A percentile compares a stretch with the other conserved stretches of the same genome.
Evolutionary conservation across 1,284 basidiomycete species (phyloP).

Genomic region (Entoloma clypeatum): DNA sequence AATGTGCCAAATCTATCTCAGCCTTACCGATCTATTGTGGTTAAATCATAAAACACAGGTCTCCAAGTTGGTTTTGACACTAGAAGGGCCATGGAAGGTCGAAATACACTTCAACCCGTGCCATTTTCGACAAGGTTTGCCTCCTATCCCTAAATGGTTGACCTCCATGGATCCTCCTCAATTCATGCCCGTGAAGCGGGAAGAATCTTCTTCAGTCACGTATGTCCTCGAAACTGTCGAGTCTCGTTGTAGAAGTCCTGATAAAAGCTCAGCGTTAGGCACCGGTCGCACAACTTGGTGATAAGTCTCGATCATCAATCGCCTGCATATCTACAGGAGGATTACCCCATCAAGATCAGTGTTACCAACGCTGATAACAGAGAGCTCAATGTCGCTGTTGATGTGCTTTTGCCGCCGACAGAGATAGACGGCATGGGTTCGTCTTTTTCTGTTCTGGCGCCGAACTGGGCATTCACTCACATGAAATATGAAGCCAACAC

Average conservation of each 20-base stretch:
- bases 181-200: conserved; percentile 50
- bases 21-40: conserved; percentile 15
- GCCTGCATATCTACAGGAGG: conserved; percentile 76
- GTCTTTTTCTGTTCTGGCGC: conserved; percentile 21
- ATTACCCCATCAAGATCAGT: conserved; percentile 64
- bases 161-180: conserved; percentile 44
- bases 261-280: conserved; percentile 48
- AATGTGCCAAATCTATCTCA: too few relatives aligned
- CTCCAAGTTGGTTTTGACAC: conserved; percentile 44
- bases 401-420: conserved; percentile 74
- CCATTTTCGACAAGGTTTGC: conserved; percentile 30
- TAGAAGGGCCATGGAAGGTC: conserved; percentile 63
- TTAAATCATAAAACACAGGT: conserved; percentile 36
- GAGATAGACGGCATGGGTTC: conserved; percentile 72
- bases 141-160: conserved; percentile 48
- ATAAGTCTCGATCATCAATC: conserved; percentile 54
- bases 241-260: conserved; percentile 4
- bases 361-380: conserved; percentile 68
- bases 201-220: conserved; percentile 47
- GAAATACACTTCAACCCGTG: conserved; percentile 52
- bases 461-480: neutral
- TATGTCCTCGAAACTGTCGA: conserved; percentile 30
- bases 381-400: conserved; percentile 62
- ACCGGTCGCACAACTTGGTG: conserved; percentile 56
- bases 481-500: conserved; percentile 46